Percentiles rank a stretch among this genome's conserved stretches.
phyloP scores from a whole-genome alignment of 2,329 filamentous ascomycete genomes.

The Hypoxylon sp. region DNA sequence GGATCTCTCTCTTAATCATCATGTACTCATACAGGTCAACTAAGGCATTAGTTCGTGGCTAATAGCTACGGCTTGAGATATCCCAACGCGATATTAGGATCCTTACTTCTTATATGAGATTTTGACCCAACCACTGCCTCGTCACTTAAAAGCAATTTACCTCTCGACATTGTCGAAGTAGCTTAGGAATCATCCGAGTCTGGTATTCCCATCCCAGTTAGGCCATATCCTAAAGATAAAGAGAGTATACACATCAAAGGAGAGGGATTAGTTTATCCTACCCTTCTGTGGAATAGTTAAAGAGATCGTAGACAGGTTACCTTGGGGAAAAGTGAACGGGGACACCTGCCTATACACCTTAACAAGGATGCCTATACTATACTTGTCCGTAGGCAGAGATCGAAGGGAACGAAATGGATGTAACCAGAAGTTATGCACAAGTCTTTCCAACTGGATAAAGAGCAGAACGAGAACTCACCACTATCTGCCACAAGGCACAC shows the following conservation, averaged over 20 bases:
- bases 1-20: not conserved
- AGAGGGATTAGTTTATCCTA: not conserved
- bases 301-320: not conserved
- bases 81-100: not conserved
- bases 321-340: not conserved
- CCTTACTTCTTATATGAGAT: not conserved
- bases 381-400: too few species aligned
- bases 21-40: not conserved
- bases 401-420: too few species aligned
- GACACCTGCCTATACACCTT: not conserved
- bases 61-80: not conserved
- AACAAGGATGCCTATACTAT: not conserved
- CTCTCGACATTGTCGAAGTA: not conserved
- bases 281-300: not conserved
- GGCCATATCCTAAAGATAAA: not conserved
- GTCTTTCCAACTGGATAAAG: not conserved
- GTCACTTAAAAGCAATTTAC: not conserved
- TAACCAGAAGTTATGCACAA: not conserved
- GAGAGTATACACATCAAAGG: not conserved
- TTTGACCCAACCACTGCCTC: too few species aligned
- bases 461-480: not conserved
- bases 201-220: too few species aligned
- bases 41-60: not conserved
- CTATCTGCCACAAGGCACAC: not conserved
- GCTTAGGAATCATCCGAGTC: not conserved